Conservation (phyloP, 306 rosid species). For the Quercus cerris region DNA sequence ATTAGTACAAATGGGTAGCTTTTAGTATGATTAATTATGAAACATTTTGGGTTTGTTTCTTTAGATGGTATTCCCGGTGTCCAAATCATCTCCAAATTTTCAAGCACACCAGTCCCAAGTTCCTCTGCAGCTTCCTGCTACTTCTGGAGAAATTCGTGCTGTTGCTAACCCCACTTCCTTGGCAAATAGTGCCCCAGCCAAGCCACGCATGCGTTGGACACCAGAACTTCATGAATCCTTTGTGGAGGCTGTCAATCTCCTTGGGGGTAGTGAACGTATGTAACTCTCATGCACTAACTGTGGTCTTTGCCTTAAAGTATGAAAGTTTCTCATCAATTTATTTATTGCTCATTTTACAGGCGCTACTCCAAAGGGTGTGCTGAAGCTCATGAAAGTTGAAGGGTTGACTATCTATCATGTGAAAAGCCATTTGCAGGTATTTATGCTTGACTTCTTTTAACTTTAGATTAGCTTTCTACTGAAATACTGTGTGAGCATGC, state of each 20-base stretch:
- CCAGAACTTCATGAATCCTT: constrained; percentile 98
- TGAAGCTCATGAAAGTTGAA: constrained; percentile 95
- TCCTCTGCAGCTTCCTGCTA: constrained; percentile 52
- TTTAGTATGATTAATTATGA: constrained; percentile 18
- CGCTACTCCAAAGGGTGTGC: constrained; percentile 99
- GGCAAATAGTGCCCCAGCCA: constrained; percentile 58
- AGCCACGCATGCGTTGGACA: constrained; percentile 99
- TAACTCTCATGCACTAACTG: constrained; percentile 19
- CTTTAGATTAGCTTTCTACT: constrained; percentile 18
- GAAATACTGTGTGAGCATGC: neutral
- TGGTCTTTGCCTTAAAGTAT: constrained; percentile 16
- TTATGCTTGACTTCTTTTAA: constrained; percentile 11
- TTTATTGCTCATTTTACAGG: constrained; percentile 42
- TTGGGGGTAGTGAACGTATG: constrained; percentile 99
- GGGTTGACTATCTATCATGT: constrained; percentile 96
- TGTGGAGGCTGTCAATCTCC: constrained; percentile 95
- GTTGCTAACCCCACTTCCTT: constrained; percentile 51
- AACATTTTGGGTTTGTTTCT: constrained; percentile 37
- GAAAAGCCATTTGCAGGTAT: constrained; percentile 97
- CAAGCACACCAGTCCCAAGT: constrained; percentile 53
- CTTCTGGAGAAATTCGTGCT: constrained; percentile 51
- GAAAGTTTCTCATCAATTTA: constrained; percentile 26
- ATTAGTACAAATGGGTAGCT: constrained; percentile 19
- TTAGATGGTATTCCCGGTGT: constrained; percentile 59
- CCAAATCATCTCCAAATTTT: constrained; percentile 51